A percentile compares a stretch with the other conserved stretches of the same genome.
Evolutionary conservation across 345 rosid genomes (phyloP).

Genomic region (Mercurialis annua): DNA sequence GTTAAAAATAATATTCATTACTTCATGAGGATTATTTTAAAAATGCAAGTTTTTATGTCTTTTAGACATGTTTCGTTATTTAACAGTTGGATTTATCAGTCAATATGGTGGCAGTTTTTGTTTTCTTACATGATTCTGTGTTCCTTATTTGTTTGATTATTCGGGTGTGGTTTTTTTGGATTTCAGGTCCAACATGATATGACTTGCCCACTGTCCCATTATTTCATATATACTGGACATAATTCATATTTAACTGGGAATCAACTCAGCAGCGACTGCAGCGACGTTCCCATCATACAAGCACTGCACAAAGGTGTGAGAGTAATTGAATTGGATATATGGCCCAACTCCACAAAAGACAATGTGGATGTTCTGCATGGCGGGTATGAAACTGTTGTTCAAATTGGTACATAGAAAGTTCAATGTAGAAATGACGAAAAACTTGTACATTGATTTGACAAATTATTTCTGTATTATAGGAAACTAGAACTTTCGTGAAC

Average conservation of each 20-base stretch:
- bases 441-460: neutral
- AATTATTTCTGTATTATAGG: neutral
- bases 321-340: slow-evolving; percentile 89
- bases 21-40: too few relatives aligned
- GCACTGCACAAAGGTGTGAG: slow-evolving; percentile 75
- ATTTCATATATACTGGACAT: slow-evolving; percentile 87
- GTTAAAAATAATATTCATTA: too few relatives aligned
- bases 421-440: neutral
- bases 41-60: too few relatives aligned
- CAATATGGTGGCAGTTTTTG: neutral
- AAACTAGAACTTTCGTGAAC: neutral
- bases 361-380: slow-evolving; percentile 87
- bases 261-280: slow-evolving; percentile 91
- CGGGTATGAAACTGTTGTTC: slow-evolving; percentile 39
- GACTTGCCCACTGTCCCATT: slow-evolving; percentile 84
- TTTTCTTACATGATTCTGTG: neutral
- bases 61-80: neutral
- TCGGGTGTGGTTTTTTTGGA: neutral
- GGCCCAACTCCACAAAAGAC: slow-evolving; percentile 75
- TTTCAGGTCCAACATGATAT: slow-evolving; percentile 84
- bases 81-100: too few relatives aligned
- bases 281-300: slow-evolving; percentile 79
- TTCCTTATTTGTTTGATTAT: neutral
- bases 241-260: slow-evolving; percentile 92
- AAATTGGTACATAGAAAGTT: neutral